phyloP scores from a whole-genome alignment of 108 stramenopile genomes.

The Fragilaria radians region DNA sequence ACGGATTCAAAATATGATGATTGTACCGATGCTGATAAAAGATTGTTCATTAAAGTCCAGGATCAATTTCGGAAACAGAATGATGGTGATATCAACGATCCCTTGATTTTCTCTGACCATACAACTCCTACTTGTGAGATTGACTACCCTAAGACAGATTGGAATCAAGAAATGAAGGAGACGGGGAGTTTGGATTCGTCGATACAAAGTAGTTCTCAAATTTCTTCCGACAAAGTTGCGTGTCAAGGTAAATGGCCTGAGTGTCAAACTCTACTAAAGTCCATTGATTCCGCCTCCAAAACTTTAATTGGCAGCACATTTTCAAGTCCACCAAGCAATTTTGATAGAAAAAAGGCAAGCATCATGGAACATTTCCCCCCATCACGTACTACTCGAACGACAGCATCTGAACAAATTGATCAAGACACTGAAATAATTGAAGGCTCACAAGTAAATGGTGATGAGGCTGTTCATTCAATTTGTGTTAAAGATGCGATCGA shows the following conservation, averaged over 20 bases:
- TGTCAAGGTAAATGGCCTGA: background rate
- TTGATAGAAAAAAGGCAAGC: too few relatives aligned
- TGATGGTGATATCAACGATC: background rate
- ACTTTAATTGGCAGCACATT: background rate
- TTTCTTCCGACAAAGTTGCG: background rate
- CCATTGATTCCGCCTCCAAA: background rate
- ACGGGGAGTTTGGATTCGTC: background rate
- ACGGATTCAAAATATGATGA: background rate
- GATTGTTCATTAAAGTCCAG: background rate
- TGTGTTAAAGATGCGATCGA: background rate
- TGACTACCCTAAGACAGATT: background rate
- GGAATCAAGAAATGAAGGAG: background rate
- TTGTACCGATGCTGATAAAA: background rate
- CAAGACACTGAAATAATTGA: background rate
- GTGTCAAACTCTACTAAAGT: too few relatives aligned
- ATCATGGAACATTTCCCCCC: too few relatives aligned
- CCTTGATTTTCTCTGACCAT: background rate
- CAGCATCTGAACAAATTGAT: background rate
- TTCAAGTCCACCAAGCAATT: background rate
- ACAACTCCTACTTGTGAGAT: background rate
- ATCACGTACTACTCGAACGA: too few relatives aligned
- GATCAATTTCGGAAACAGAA: background rate
- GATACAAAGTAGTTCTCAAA: background rate
- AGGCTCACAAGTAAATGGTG: too few relatives aligned
- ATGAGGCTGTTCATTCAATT: background rate